Conservation (phyloP, 1,139 yeast genomes). For the Blastobotrys petasosporus region DNA sequence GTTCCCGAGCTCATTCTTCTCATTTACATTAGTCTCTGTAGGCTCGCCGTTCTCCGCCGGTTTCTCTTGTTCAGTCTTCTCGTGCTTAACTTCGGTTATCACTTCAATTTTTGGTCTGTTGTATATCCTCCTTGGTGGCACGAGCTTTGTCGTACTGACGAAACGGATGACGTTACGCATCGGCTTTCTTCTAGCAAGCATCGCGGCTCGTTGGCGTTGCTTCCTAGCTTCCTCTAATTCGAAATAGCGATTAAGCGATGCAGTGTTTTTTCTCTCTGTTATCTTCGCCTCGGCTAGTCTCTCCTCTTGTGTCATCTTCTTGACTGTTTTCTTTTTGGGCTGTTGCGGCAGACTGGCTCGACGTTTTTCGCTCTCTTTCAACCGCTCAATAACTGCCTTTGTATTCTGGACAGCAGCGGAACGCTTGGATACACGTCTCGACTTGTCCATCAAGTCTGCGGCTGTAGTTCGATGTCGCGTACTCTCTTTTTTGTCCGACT, state of each 20-base stretch:
- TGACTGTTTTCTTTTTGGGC: constrained; percentile 23
- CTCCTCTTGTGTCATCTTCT: constrained; percentile 73
- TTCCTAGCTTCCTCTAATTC: constrained; percentile 83
- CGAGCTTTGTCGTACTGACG: constrained; percentile 34
- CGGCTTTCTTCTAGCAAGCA: constrained; percentile 57
- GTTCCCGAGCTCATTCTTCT: neutral
- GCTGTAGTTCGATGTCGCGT: constrained; percentile 24
- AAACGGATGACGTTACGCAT: constrained; percentile 52
- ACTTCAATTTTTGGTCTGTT: constrained; percentile 20
- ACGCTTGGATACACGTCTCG: constrained; percentile 74
- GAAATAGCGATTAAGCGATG: constrained; percentile 67
- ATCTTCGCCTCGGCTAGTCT: constrained; percentile 76
- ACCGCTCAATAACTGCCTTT: constrained; percentile 65
- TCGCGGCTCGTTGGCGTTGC: constrained; percentile 65
- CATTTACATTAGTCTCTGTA: neutral
- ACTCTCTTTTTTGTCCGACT: constrained; percentile 1
- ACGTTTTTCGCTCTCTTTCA: constrained; percentile 65
- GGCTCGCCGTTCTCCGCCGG: neutral
- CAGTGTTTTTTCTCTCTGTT: constrained; percentile 71
- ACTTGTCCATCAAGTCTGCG: constrained; percentile 46
- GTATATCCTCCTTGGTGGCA: constrained; percentile 25
- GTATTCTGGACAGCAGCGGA: constrained; percentile 74
- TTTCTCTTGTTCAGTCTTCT: constrained; percentile 1
- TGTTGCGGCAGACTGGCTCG: constrained; percentile 35
- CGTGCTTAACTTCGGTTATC: constrained; percentile 4